Percentiles rank a stretch among this genome's conserved stretches.
phyloP scores from a whole-genome alignment of 192 early-diverging fungal genomes.

The Backusella morwellensis region DNA sequence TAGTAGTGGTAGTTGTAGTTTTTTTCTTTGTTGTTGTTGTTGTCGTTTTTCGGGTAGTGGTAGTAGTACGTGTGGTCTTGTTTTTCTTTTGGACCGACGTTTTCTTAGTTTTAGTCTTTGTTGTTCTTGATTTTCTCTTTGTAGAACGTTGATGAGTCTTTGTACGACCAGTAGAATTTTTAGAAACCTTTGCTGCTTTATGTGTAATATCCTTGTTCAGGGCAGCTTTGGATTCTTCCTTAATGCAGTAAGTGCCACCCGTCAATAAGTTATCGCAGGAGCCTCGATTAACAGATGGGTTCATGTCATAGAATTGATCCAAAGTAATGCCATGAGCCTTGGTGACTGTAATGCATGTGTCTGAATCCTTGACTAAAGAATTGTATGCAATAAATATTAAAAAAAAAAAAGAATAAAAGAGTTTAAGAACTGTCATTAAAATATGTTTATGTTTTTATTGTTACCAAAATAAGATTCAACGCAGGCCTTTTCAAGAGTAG shows the following conservation, averaged over 20 bases:
- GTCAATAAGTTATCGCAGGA: constrained; percentile 25
- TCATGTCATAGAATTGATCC: constrained; percentile 26
- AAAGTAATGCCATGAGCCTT: constrained; percentile 19
- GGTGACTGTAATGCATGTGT: constrained; percentile 21
- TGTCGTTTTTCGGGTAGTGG: neutral
- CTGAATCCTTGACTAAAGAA: constrained; percentile 12
- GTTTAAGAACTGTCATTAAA: neutral
- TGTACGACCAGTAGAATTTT: neutral
- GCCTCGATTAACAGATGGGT: constrained; percentile 23
- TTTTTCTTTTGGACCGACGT: neutral
- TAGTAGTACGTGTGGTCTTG: neutral
- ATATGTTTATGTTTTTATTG: neutral
- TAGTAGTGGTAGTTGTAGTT: neutral
- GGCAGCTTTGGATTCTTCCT: neutral
- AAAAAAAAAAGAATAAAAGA: neutral
- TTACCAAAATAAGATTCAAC: constrained; percentile 4
- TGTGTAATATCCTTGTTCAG: constrained; percentile 7
- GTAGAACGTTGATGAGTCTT: neutral
- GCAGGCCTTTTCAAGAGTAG: neutral
- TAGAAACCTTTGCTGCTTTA: neutral
- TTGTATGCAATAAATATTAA: neutral
- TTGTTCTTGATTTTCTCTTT: constrained; percentile 5
- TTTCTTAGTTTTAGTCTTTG: neutral
- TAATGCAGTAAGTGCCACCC: constrained; percentile 18
- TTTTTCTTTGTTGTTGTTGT: neutral